phyloP scores from a whole-genome alignment of 768 basidiomycete genomes.

The Mycena haematopus region DNA sequence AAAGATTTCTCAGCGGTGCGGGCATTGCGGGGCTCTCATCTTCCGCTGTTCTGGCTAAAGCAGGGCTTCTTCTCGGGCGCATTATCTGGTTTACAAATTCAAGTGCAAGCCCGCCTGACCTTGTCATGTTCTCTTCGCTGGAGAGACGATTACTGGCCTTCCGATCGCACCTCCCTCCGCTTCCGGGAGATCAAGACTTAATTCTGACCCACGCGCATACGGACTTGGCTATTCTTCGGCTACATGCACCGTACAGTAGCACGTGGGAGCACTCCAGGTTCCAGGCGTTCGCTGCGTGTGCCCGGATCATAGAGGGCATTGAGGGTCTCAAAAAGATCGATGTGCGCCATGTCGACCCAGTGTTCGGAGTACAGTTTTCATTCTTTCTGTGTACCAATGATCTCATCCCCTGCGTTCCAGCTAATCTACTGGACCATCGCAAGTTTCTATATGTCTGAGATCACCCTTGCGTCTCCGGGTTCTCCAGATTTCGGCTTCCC shows the following conservation, averaged over 20 bases:
- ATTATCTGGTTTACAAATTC: background rate
- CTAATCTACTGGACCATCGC: background rate
- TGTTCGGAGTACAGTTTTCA: background rate
- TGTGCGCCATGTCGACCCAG: background rate
- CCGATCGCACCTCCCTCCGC: constrained; percentile 3
- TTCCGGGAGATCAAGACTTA: background rate
- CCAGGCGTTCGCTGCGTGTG: constrained; percentile 2
- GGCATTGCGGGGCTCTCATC: background rate
- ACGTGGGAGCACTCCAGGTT: background rate
- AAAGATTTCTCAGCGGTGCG: background rate
- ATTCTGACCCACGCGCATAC: background rate
- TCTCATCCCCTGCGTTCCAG: background rate
- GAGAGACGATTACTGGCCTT: constrained; percentile 7
- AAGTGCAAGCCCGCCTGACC: background rate
- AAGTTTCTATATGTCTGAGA: background rate
- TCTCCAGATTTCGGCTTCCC: background rate
- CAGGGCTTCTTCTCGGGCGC: constrained; percentile 11
- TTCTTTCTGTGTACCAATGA: background rate
- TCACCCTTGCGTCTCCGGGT: background rate
- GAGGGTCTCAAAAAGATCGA: background rate
- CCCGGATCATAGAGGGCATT: background rate
- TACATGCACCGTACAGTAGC: constrained; percentile 1
- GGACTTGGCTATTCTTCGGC: constrained; percentile 15
- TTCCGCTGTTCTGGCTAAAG: constrained; percentile 3
- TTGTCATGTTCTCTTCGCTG: background rate